A percentile compares a stretch with the other conserved stretches of the same genome.
These are phyloP conservation scores for Epichloe bromicola DNA, from an alignment of 2,329 filamentous ascomycete genomes.

Conservation along the genomic window DNA sequence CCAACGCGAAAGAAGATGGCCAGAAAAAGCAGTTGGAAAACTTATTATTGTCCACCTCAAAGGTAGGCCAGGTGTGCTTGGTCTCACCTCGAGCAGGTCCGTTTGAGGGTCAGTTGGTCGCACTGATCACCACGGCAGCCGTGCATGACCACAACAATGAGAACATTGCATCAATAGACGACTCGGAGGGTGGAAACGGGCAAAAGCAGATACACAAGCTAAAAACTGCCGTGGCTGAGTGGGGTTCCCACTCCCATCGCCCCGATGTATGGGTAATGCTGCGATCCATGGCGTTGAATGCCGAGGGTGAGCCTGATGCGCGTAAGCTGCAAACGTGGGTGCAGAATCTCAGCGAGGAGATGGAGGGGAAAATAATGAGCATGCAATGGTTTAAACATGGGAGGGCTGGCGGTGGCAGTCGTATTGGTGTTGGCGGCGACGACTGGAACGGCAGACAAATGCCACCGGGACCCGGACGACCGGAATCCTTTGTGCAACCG, in stretches of 20 bases:
- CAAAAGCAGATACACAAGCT: conserved; percentile 29
- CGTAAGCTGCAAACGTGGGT: conserved; percentile 38
- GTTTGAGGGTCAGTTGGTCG: conserved; percentile 36
- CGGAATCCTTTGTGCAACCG: conserved; percentile 5
- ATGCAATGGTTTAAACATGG: conserved; percentile 31
- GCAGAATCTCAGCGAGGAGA: conserved; percentile 36
- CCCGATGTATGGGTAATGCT: conserved; percentile 37
- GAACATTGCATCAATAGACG: conserved; percentile 18
- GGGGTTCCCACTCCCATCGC: conserved; percentile 18
- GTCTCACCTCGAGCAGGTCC: conserved; percentile 35
- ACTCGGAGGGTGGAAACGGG: conserved; percentile 26
- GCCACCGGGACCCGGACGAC: not conserved
- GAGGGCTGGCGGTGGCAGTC: not conserved
- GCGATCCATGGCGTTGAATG: conserved; percentile 30
- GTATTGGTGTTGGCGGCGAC: not conserved
- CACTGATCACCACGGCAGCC: conserved; percentile 27
- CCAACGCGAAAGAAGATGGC: not conserved
- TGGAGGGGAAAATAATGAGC: conserved; percentile 32
- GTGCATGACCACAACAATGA: conserved; percentile 8
- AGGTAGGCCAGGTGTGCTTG: conserved; percentile 28
- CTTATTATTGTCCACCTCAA: conserved; percentile 25
- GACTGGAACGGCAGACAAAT: conserved; percentile 14
- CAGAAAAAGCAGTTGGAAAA: conserved; percentile 17
- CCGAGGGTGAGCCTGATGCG: conserved; percentile 26
- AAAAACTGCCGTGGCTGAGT: conserved; percentile 26